Conservation (phyloP, 169 alveolate species). For the Eimeria falciformis region DNA sequence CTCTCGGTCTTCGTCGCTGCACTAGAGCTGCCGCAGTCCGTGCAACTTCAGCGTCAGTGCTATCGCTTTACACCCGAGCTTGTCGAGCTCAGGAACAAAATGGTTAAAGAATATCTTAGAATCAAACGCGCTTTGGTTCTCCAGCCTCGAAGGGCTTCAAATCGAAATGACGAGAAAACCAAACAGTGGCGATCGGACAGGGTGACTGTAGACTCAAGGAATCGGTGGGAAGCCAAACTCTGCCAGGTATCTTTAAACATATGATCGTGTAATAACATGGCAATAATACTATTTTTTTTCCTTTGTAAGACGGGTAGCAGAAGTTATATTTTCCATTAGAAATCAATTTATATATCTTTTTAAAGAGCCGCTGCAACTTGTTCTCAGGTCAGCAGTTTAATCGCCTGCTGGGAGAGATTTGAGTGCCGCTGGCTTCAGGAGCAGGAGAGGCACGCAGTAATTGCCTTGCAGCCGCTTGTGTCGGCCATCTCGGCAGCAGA, state of each 20-base stretch:
- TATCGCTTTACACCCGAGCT: constrained; percentile 24
- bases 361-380: too few relatives aligned
- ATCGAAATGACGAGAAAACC: background rate
- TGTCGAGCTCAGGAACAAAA: constrained; percentile 3
- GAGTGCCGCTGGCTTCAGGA: constrained; percentile 65
- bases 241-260: constrained; percentile 61
- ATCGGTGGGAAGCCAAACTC: constrained; percentile 45
- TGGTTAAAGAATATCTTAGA: constrained; percentile 57
- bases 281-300: too few relatives aligned
- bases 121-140: constrained; percentile 57
- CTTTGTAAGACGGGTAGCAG: too few relatives aligned
- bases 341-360: too few relatives aligned
- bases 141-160: constrained; percentile 38
- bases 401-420: constrained; percentile 51
- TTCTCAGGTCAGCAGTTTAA: constrained; percentile 31
- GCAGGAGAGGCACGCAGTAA: constrained; percentile 44
- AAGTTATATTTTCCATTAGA: too few relatives aligned
- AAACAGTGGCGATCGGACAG: background rate
- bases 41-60: background rate
- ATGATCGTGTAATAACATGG: too few relatives aligned
- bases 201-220: constrained; percentile 32
- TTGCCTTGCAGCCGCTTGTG: constrained; percentile 56
- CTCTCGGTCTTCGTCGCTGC: constrained; percentile 61
- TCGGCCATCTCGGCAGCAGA: constrained; percentile 35
- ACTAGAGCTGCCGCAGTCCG: constrained; percentile 47